Conservation (phyloP, 2,329 filamentous ascomycete genomes). For the Aspergillus sp. region DNA sequence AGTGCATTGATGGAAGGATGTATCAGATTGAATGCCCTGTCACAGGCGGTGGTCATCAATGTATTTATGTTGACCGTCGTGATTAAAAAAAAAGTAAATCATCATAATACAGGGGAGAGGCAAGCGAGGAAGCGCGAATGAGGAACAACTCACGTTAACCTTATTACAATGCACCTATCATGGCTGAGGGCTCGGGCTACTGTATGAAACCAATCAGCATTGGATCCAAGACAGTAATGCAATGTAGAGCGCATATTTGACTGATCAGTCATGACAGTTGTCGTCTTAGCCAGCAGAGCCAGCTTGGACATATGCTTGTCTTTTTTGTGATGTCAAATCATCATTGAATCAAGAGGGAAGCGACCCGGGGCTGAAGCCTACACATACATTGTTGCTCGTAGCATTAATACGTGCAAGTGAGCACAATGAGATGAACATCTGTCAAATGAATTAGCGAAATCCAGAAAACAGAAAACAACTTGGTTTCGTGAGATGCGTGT, state of each 20-base stretch:
- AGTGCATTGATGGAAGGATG: slow-evolving; percentile 3
- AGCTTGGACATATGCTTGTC: slow-evolving; percentile 99
- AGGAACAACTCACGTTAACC: slow-evolving; percentile 18
- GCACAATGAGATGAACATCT: slow-evolving; percentile 1
- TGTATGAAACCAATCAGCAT: slow-evolving; percentile 28
- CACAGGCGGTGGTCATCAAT: slow-evolving; percentile 78
- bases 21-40: slow-evolving; percentile 58
- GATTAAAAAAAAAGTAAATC: slow-evolving; percentile 65
- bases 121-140: slow-evolving; percentile 13
- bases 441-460: slow-evolving; percentile 18
- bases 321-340: slow-evolving; percentile 76
- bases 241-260: slow-evolving; percentile 20
- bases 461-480: slow-evolving; percentile 2
- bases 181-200: slow-evolving; percentile 5
- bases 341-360: slow-evolving; percentile 54
- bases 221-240: slow-evolving; percentile 15
- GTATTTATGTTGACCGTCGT: slow-evolving; percentile 85
- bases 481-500: slow-evolving; percentile 24
- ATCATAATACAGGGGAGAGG: slow-evolving; percentile 55
- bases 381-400: slow-evolving; percentile 20
- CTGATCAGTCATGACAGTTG: slow-evolving; percentile 51
- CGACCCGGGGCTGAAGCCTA: slow-evolving; percentile 20
- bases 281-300: slow-evolving; percentile 50
- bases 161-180: not conserved
- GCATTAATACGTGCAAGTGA: not conserved